Base-by-base conservation (phyloP, 2,329 filamentous ascomycete species). In the Cladosporium sp. region DNA sequence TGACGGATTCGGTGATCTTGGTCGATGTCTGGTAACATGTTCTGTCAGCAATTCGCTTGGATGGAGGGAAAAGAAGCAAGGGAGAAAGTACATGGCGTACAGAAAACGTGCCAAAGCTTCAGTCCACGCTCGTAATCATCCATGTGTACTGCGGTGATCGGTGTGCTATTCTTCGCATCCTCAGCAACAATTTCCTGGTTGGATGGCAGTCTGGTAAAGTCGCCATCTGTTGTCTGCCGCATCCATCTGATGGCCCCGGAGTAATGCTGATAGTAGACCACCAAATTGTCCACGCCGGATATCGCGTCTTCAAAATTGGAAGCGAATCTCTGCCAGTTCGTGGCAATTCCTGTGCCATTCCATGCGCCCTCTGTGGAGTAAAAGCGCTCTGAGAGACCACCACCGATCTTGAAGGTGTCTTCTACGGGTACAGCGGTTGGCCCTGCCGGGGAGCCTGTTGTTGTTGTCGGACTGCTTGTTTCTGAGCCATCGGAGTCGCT, bases 231-330 rank as follows among this genome's bases (percentile, higher is more conserved):
- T n/a, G 35, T 46, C 21, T 18, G 33, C 10, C 37, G 56, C 35
- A 29, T 46, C 57, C 57, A 60, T 46, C 57, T 21, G 3, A 60
- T 49, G 35, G 12, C 57, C 3, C 57, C 57, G 2, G 57, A 60
- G 8, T 46, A 7, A 28, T 60, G 57, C n/a, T 60, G 57, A 16
- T 46, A 60, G 37, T 60, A 60, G 3, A 60, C 14, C 16, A 60
- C 10, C 10, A 29, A 11, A 18, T 60, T 49, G 16, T 35, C 31
- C 21, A 21, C 55, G 11, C 18, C 33, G 5, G 18, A 29, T 16
- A 14, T 12, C 21, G n/a, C 21, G 12, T 28, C 37, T 21, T 59
- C 56, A 12, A 37, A 57, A 8, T 57, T 26, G 6, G 55, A 40
- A 8, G 35, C 12, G 5, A 60, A 29, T 18, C 18, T 49, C 18